Base-by-base conservation (phyloP, 805 yeast genomes). In the Ogataea salicorniae region DNA sequence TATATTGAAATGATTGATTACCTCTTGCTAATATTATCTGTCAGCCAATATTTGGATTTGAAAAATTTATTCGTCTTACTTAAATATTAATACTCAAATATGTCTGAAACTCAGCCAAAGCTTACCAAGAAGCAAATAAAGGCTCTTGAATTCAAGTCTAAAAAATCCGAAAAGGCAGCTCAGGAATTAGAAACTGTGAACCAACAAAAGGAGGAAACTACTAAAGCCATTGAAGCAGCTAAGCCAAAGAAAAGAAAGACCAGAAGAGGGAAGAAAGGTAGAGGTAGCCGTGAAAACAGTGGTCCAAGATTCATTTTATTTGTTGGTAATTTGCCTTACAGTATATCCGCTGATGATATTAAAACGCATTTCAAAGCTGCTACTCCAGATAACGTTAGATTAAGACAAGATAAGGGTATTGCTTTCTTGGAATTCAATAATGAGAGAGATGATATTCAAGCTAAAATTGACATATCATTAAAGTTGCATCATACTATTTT, bases 281-380 rank as follows among this genome's bases (percentile, higher is more conserved):
- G 75, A 63, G 83, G 81, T 13, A 67, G 64, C 34, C 50, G 45
- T 29, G 50, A 51, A 6, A 49, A 48, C 16, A 52, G 67, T 50
- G 83, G 80, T 16, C 84, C 80, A 47, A 73, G 95, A 60, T 91
- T 85, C 59, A 77, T 94, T 46, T 68, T 94, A 33, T 94, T 94
- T 68, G 88, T 91, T 8, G 99, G 99, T 5, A 90, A 91, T 59
- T 71, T 94, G 46, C 96, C 97, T 3, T 87, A 80, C 62, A 82
- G 81, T 46, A 68, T 81, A 20, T 75, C 83, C 2, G 78, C 77
- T 45, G 75, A 78, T 2, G 87, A 85, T 46, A 63, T 94, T 31
- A 67, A 71, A 46, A 70, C 74, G 17, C 97, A 91, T 66, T 89
- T 94, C 71, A 79, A 83, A 55, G 78, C 80, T 35, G 71, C 83